Evolutionary conservation across 306 rosid species (phyloP).

Genomic region (Prinsepia uniflora): DNA sequence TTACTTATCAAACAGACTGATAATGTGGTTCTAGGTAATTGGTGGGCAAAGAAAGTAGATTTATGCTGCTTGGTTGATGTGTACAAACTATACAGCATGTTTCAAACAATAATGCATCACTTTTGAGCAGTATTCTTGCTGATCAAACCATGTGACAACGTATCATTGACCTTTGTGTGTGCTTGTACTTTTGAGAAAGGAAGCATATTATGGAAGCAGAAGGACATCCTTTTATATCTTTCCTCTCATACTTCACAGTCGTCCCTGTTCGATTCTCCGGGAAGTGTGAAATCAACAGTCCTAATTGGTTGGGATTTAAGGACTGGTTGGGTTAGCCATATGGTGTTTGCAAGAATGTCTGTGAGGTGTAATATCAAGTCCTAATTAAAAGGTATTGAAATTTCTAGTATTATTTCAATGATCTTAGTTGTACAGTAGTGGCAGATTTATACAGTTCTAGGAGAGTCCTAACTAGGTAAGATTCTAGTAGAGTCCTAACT

Average conservation of each 20-base stretch:
- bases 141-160: not conserved
- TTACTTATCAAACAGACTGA: not conserved
- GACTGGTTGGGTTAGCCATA: not conserved
- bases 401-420: too few species aligned
- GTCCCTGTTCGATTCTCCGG: not conserved
- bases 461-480: too few species aligned
- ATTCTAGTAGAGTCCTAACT: too few species aligned
- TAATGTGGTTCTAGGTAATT: constrained; percentile 7
- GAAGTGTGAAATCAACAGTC: not conserved
- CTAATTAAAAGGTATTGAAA: too few species aligned
- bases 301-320: not conserved
- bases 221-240: not conserved
- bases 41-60: not conserved
- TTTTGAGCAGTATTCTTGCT: not conserved
- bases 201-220: not conserved
- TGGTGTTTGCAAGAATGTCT: not conserved
- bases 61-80: not conserved
- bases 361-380: too few species aligned
- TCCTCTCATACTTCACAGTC: not conserved
- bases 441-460: too few species aligned
- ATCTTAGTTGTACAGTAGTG: too few species aligned
- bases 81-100: not conserved
- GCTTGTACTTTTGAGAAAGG: not conserved
- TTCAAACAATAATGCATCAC: not conserved
- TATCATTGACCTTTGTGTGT: not conserved